Evolutionary conservation across 352 stramenopile species (phyloP).

Genomic region (Blastocystis sp.): DNA sequence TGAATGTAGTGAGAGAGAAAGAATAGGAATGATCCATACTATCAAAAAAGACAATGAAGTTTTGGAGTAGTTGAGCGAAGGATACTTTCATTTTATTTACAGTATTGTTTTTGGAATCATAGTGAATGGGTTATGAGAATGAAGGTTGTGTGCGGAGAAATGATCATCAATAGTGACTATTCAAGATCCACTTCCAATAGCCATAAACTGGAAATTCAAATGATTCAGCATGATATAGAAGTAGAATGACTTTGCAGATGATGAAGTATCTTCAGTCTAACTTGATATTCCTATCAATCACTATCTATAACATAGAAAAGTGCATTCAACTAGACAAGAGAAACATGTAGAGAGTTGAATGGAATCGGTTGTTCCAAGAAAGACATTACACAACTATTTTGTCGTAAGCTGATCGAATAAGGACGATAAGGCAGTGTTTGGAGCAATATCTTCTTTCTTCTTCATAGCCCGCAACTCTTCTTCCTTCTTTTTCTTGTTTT

Average conservation of each 20-base stretch:
- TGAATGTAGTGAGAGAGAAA: slow-evolving; percentile 99
- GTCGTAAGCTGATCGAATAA: background rate
- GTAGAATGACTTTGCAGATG: background rate
- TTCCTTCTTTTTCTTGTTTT: slow-evolving; percentile 54
- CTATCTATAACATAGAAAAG: background rate
- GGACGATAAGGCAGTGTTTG: background rate
- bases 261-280: background rate
- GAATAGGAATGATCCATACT: slow-evolving; percentile 75
- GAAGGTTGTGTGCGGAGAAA: too few species aligned
- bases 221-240: too few species aligned
- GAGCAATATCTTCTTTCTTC: background rate
- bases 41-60: slow-evolving; percentile 16
- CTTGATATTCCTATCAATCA: slow-evolving; percentile 18
- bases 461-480: background rate
- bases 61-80: background rate
- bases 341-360: background rate
- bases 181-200: too few species aligned
- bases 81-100: background rate
- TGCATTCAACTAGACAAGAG: slow-evolving; percentile 29
- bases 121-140: too few species aligned
- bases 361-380: background rate
- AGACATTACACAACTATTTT: background rate
- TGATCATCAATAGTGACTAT: too few species aligned
- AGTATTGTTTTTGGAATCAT: too few species aligned
- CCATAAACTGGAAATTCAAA: too few species aligned